Conservation (phyloP, 768 basidiomycete genomes). For the Mycena metata region DNA sequence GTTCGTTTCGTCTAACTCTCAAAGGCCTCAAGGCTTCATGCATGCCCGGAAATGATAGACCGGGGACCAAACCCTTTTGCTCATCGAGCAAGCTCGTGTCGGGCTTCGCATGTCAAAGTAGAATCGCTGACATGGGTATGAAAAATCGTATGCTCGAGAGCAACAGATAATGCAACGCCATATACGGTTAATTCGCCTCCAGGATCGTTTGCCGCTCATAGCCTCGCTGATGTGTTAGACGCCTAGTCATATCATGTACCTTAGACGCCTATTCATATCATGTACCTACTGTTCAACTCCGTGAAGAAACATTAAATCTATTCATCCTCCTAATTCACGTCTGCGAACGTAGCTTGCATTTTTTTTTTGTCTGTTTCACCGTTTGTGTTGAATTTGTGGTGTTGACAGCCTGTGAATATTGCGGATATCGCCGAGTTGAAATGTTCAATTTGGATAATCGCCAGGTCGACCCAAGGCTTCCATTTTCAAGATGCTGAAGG, state of each 20-base stretch:
- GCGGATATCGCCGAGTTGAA: not conserved
- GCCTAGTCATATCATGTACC: too few relatives aligned
- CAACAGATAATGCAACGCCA: too few relatives aligned
- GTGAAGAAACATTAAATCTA: not conserved
- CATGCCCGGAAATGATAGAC: conserved; percentile 62
- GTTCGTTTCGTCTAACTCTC: conserved; percentile 59
- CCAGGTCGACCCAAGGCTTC: not conserved
- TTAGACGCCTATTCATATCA: too few relatives aligned
- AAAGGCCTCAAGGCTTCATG: conserved; percentile 3
- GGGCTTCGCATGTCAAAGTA: conserved; percentile 72
- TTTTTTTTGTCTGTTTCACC: too few relatives aligned
- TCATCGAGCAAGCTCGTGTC: conserved; percentile 74
- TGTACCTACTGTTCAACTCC: too few relatives aligned
- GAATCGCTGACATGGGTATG: conserved; percentile 75
- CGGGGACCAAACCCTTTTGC: conserved; percentile 82
- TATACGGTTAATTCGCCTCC: not conserved
- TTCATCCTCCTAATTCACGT: not conserved
- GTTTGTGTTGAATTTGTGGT: too few relatives aligned
- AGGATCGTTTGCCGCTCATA: not conserved
- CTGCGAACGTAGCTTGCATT: too few relatives aligned
- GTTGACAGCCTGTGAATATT: conserved; percentile 1
- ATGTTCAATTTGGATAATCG: not conserved
- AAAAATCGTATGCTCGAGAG: conserved; percentile 30
- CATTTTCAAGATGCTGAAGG: too few relatives aligned
- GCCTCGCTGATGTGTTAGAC: not conserved